Conservation (phyloP, 805 yeast genomes). For the Lachancea thermotolerans region DNA sequence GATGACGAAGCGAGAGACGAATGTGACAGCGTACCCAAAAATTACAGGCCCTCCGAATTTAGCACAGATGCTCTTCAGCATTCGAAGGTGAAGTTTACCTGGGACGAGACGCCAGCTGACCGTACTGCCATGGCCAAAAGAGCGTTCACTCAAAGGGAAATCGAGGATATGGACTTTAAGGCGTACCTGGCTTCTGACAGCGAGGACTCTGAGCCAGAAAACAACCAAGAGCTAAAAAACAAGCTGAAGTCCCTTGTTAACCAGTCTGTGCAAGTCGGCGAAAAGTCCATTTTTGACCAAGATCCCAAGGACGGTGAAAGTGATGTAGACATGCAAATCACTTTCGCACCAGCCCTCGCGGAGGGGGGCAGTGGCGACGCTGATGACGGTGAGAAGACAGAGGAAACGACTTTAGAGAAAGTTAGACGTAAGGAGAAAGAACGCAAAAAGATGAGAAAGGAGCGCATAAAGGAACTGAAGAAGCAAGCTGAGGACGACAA, state of each 20-base stretch:
- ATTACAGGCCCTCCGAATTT: conserved; percentile 72
- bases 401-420: conserved; percentile 71
- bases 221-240: conserved; percentile 36
- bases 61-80: conserved; percentile 95
- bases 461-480: conserved; percentile 58
- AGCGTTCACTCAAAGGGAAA: conserved; percentile 81
- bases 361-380: conserved; percentile 33
- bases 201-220: conserved; percentile 43
- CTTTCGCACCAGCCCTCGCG: conserved; percentile 83
- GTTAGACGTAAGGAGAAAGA: conserved; percentile 87
- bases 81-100: conserved; percentile 90
- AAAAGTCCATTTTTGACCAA: conserved; percentile 30
- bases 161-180: conserved; percentile 84
- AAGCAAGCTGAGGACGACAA: conserved; percentile 46
- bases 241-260: conserved; percentile 59
- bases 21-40: conserved; percentile 65
- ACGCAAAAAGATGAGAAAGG: conserved; percentile 79
- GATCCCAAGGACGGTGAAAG: conserved; percentile 41
- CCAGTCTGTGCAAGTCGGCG: conserved; percentile 32
- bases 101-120: conserved; percentile 98
- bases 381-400: conserved; percentile 35
- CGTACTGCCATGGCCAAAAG: conserved; percentile 68
- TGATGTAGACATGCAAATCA: conserved; percentile 88
- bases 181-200: conserved; percentile 87
- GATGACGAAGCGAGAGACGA: conserved; percentile 69